These are phyloP conservation scores for Chiua virens DNA, from an alignment of 768 basidiomycete species.

Conservation along the genomic window DNA sequence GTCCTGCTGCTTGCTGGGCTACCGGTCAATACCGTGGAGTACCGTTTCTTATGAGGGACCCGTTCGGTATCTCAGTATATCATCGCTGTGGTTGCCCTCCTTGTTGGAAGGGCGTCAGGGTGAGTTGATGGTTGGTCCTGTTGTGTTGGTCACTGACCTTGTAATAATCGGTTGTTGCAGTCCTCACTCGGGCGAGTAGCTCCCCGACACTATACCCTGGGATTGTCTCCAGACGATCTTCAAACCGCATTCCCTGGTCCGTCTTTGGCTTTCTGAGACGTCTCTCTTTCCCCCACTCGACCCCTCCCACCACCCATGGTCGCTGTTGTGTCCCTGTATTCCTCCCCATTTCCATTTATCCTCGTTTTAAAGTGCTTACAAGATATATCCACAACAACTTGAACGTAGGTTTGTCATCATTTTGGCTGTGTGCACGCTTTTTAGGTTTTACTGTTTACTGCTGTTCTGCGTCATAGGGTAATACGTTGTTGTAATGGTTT, in stretches of 20 bases:
- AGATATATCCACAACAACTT: slow-evolving; percentile 9
- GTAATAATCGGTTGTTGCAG: not conserved
- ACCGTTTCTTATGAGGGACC: slow-evolving; percentile 2
- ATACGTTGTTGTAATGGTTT: slow-evolving; percentile 1
- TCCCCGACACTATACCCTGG: not conserved
- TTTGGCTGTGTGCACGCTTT: slow-evolving; percentile 15
- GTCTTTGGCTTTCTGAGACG: not conserved
- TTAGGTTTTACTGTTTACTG: slow-evolving; percentile 5
- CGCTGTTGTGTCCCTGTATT: not conserved
- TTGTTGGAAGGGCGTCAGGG: slow-evolving; percentile 1
- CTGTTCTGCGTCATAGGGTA: slow-evolving; percentile 8
- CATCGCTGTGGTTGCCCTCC: not conserved
- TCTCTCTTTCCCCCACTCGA: not conserved
- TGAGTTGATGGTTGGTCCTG: not conserved
- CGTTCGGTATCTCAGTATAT: not conserved
- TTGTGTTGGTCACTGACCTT: not conserved
- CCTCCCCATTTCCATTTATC: slow-evolving; percentile 1
- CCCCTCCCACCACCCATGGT: not conserved
- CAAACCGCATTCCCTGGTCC: not conserved
- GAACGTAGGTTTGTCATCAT: slow-evolving; percentile 20
- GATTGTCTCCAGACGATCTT: not conserved
- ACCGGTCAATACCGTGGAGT: not conserved
- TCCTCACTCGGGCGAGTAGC: not conserved
- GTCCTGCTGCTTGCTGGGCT: not conserved
- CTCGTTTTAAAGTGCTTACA: not conserved